phyloP scores from a whole-genome alignment of 495 filamentous ascomycete species.

The Neurospora sp. region DNA sequence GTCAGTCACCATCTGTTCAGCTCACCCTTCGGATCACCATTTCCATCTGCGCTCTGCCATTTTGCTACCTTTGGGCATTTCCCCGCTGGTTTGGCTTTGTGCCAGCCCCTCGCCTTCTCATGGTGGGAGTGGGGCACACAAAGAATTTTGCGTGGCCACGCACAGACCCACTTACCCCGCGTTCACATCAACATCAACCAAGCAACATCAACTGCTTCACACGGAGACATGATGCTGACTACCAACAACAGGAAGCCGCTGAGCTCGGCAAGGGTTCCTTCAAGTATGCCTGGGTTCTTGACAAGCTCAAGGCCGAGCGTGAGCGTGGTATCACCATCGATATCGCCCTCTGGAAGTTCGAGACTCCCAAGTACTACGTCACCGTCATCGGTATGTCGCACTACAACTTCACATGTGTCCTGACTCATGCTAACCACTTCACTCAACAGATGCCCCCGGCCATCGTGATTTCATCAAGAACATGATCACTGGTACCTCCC shows the following conservation, averaged over 20 bases:
- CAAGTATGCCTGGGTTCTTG: slow-evolving; percentile 99
- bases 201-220: not conserved
- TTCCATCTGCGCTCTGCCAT: not conserved
- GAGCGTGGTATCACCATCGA: slow-evolving; percentile 99
- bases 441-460: slow-evolving; percentile 75
- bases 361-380: slow-evolving; percentile 97
- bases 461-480: slow-evolving; percentile 99
- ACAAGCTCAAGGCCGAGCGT: slow-evolving; percentile 99
- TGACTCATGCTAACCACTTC: slow-evolving; percentile 4
- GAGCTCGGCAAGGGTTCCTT: slow-evolving; percentile 99
- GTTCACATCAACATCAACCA: not conserved
- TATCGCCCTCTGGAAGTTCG: slow-evolving; percentile 99
- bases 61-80: slow-evolving; percentile 8
- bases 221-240: slow-evolving; percentile 18
- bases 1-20: slow-evolving; percentile 38
- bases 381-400: slow-evolving; percentile 82
- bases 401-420: not conserved
- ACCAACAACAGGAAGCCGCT: slow-evolving; percentile 71
- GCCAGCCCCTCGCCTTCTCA: slow-evolving; percentile 18
- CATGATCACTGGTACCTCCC: slow-evolving; percentile 99
- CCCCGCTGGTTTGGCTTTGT: slow-evolving; percentile 14
- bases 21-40: slow-evolving; percentile 1
- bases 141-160: slow-evolving; percentile 12
- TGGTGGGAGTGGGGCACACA: slow-evolving; percentile 25
- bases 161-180: slow-evolving; percentile 22